Evolutionary conservation across 257 asterid species (phyloP).

Genomic region (Knoxia roxburghii): DNA sequence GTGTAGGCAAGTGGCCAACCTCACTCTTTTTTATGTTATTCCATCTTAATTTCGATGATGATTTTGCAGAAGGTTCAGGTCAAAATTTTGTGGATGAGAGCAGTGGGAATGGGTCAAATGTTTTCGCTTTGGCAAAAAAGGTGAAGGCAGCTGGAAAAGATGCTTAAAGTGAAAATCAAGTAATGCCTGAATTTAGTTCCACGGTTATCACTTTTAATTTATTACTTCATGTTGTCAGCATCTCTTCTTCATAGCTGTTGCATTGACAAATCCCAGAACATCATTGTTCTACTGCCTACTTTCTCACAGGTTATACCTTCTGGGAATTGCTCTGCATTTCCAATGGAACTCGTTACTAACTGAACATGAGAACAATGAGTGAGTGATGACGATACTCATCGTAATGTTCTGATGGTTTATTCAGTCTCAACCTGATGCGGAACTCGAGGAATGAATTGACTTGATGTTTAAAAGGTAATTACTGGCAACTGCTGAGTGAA

Average conservation of each 20-base stretch:
- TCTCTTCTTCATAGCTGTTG: neutral
- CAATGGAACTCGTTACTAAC: slow-evolving; percentile 7
- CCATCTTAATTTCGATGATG: neutral
- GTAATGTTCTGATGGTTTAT: neutral
- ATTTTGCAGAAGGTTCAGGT: slow-evolving; percentile 33
- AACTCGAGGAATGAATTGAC: neutral
- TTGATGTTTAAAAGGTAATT: neutral
- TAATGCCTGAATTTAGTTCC: neutral
- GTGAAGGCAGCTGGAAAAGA: slow-evolving; percentile 20
- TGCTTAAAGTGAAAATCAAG: slow-evolving; percentile 21
- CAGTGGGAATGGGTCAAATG: slow-evolving; percentile 7
- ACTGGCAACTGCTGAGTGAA: neutral
- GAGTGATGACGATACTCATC: slow-evolving; percentile 5
- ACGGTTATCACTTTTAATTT: neutral
- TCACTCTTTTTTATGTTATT: neutral
- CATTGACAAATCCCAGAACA: neutral
- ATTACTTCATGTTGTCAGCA: neutral
- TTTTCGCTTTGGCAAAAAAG: slow-evolving; percentile 17
- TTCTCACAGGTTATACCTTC: slow-evolving; percentile 18
- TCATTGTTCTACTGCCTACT: neutral
- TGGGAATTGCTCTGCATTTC: neutral
- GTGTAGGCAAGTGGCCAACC: neutral
- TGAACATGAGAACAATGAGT: slow-evolving; percentile 9
- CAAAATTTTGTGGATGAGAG: slow-evolving; percentile 33
- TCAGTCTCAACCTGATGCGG: neutral